These are phyloP conservation scores for Phytophthora tentaculata DNA, from an alignment of 352 stramenopile genomes.

Conservation along the genomic window DNA sequence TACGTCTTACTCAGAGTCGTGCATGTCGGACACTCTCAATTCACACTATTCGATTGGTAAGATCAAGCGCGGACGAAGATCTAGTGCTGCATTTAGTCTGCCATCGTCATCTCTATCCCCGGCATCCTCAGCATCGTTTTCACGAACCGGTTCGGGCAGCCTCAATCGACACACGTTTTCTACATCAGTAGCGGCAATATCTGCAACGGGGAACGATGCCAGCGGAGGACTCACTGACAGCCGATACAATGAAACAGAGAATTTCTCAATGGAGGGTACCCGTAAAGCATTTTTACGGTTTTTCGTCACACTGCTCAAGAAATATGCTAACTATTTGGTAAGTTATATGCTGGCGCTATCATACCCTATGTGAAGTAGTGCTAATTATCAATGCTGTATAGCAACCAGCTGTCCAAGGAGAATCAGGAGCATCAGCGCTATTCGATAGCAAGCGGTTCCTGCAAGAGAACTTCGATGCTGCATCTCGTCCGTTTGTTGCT, in stretches of 20 bases:
- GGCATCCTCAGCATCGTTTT: slow-evolving; percentile 33
- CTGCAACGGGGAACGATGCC: slow-evolving; percentile 35
- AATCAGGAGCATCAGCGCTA: slow-evolving; percentile 44
- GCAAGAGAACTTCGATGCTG: slow-evolving; percentile 67
- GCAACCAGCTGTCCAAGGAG: slow-evolving; percentile 30
- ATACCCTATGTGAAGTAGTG: background rate
- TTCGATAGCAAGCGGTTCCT: slow-evolving; percentile 77
- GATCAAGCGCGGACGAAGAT: slow-evolving; percentile 62
- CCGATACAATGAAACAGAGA: slow-evolving; percentile 68
- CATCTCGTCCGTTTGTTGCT: slow-evolving; percentile 65
- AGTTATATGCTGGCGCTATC: slow-evolving; percentile 1
- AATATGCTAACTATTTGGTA: slow-evolving; percentile 82
- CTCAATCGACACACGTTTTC: slow-evolving; percentile 46
- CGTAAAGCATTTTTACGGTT: slow-evolving; percentile 82
- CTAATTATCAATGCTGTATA: slow-evolving; percentile 14
- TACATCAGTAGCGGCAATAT: slow-evolving; percentile 30
- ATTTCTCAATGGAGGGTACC: slow-evolving; percentile 70
- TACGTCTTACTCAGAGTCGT: slow-evolving; percentile 64
- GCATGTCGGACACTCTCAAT: slow-evolving; percentile 52
- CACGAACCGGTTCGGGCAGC: slow-evolving; percentile 31
- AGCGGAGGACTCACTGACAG: slow-evolving; percentile 64
- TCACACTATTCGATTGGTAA: slow-evolving; percentile 77
- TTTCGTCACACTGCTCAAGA: slow-evolving; percentile 84
- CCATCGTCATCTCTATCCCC: slow-evolving; percentile 38
- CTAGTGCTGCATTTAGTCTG: slow-evolving; percentile 51